Evolutionary conservation across 1,284 basidiomycete genomes (phyloP).

Genomic region (Tausonia pullulans): DNA sequence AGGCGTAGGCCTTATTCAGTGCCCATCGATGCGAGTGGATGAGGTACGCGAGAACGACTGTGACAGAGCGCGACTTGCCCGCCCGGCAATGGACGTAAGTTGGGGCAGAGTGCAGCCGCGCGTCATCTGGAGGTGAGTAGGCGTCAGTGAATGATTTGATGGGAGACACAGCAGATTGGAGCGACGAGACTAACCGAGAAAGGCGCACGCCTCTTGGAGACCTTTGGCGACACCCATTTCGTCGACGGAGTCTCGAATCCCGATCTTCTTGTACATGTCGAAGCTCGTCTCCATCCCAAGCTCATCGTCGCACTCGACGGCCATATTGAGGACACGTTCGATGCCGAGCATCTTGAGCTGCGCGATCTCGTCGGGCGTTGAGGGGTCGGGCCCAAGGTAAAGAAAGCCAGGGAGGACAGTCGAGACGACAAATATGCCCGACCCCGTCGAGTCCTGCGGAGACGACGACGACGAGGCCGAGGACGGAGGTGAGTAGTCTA

Average conservation of each 20-base stretch:
- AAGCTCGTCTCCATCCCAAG: slow-evolving; percentile 55
- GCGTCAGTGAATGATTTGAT: neutral
- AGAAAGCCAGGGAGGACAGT: slow-evolving; percentile 83
- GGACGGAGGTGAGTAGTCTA: too few relatives aligned
- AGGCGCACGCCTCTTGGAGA: slow-evolving; percentile 70
- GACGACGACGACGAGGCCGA: too few relatives aligned
- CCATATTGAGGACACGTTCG: slow-evolving; percentile 79
- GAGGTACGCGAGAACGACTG: slow-evolving; percentile 90
- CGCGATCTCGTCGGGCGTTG: slow-evolving; percentile 56
- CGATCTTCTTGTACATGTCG: slow-evolving; percentile 70
- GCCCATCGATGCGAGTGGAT: slow-evolving; percentile 96
- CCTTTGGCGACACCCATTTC: slow-evolving; percentile 78
- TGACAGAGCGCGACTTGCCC: slow-evolving; percentile 92
- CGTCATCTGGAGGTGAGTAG: slow-evolving; percentile 56
- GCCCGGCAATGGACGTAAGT: slow-evolving; percentile 96
- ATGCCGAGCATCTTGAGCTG: slow-evolving; percentile 66
- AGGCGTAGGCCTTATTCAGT: slow-evolving; percentile 75
- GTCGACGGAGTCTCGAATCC: slow-evolving; percentile 90
- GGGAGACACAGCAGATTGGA: neutral
- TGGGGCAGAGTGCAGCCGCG: slow-evolving; percentile 70
- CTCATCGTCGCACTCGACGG: slow-evolving; percentile 77
- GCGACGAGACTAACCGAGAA: slow-evolving; percentile 53
- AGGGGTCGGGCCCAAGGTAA: slow-evolving; percentile 82
- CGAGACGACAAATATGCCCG: slow-evolving; percentile 52
- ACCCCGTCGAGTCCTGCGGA: too few relatives aligned